A percentile compares a stretch with the other conserved stretches of the same genome.
Conservation (phyloP, 306 rosid species). For the Dalbergia cochinchinensis region DNA sequence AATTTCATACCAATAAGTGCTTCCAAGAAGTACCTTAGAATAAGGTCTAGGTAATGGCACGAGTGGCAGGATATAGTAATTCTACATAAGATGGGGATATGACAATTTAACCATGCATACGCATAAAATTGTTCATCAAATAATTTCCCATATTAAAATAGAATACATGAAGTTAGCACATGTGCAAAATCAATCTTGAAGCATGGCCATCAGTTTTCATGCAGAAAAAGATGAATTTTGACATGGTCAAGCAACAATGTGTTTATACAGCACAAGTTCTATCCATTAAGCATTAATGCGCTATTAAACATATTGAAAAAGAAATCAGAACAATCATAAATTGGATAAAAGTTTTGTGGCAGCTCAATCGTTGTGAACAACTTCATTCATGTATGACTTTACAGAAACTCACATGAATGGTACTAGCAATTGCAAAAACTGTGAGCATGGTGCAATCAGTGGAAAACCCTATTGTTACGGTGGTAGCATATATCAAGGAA, state of each 20-base stretch:
- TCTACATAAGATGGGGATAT: no score
- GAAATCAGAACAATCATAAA: no score
- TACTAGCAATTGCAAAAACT: slow-evolving; percentile 15
- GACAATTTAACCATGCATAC: no score
- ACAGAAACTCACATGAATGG: neutral
- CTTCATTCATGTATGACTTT: slow-evolving; percentile 6
- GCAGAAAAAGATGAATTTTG: neutral
- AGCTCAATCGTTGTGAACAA: slow-evolving; percentile 19
- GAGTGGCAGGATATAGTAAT: no score
- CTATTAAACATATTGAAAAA: no score
- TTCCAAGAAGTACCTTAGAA: no score
- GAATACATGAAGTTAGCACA: neutral
- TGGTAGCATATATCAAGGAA: slow-evolving; percentile 1
- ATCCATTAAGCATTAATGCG: neutral
- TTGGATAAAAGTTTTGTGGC: no score
- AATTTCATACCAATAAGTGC: no score
- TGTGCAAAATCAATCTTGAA: slow-evolving; percentile 7
- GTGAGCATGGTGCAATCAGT: slow-evolving; percentile 26
- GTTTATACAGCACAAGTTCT: neutral
- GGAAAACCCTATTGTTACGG: neutral
- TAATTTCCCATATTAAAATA: neutral
- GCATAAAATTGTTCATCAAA: neutral
- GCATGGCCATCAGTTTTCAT: neutral
- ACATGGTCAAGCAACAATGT: slow-evolving; percentile 13
- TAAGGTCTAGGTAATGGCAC: no score